A percentile compares a stretch with the other conserved stretches of the same genome.
Conservation (phyloP, 2,329 filamentous ascomycete species). For the Xylariaceae sp. region DNA sequence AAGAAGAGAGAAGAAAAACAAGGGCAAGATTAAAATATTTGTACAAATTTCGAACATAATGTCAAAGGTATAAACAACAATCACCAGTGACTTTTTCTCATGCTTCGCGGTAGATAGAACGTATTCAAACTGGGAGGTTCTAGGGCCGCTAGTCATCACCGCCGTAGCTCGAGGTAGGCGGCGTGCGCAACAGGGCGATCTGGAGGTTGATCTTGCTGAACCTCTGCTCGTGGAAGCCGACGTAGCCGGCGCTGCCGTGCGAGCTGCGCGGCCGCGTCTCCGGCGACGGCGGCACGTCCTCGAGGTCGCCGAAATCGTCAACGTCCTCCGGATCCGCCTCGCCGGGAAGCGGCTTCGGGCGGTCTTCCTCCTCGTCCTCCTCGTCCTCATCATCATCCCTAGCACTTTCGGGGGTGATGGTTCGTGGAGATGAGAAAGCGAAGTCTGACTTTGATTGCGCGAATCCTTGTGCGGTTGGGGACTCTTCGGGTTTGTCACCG, state of each 20-base stretch:
- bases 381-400: too few relatives aligned
- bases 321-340: slow-evolving; percentile 8
- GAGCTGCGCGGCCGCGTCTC: not conserved
- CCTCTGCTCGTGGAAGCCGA: slow-evolving; percentile 36
- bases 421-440: slow-evolving; percentile 30
- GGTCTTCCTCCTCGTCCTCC: slow-evolving; percentile 3
- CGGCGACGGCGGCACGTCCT: not conserved
- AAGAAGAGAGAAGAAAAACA: too few relatives aligned
- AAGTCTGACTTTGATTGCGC: slow-evolving; percentile 33
- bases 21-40: too few relatives aligned
- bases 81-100: too few relatives aligned
- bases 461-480: slow-evolving; percentile 13
- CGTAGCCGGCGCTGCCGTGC: slow-evolving; percentile 34
- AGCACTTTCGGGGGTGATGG: slow-evolving; percentile 16
- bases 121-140: not conserved
- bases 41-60: too few relatives aligned
- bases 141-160: not conserved
- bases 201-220: slow-evolving; percentile 30
- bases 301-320: slow-evolving; percentile 12
- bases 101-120: too few relatives aligned
- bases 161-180: not conserved
- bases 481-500: not conserved
- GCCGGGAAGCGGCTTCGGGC: not conserved
- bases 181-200: slow-evolving; percentile 25
- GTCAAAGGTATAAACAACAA: too few relatives aligned